Conservation (phyloP, 202 grass and related monocot species). For the Zoysia matrella region DNA sequence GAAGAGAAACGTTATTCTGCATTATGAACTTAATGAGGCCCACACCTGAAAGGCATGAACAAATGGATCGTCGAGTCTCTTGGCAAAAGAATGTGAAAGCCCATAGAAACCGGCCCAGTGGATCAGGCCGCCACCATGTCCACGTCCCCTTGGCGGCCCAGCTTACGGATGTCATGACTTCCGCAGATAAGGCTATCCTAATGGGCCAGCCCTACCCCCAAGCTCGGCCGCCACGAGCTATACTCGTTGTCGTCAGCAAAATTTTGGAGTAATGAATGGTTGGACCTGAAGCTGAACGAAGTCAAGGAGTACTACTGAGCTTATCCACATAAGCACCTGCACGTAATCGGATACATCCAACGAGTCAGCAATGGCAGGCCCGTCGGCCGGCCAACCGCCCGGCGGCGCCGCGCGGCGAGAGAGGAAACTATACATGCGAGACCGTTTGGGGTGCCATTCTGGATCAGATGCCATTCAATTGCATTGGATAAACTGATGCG, state of each 20-base stretch:
- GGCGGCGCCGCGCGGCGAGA: neutral
- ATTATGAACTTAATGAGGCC: too few relatives aligned
- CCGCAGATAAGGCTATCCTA: neutral
- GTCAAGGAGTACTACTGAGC: neutral
- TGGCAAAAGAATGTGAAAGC: too few relatives aligned
- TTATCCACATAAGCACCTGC: constrained; percentile 11
- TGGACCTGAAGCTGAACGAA: neutral
- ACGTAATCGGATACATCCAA: neutral
- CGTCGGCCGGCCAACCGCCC: neutral
- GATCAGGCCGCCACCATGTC: too few relatives aligned
- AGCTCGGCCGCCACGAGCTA: too few relatives aligned
- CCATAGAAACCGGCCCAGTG: too few relatives aligned
- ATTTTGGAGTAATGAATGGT: neutral
- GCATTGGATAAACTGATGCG: neutral
- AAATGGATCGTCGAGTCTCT: too few relatives aligned
- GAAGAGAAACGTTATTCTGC: too few relatives aligned
- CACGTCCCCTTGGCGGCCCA: too few relatives aligned
- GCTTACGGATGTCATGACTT: neutral
- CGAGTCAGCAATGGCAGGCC: constrained; percentile 13
- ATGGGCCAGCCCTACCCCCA: neutral
- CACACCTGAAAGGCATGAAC: too few relatives aligned
- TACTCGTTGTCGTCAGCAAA: neutral
- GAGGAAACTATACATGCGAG: neutral
- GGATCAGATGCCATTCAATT: constrained; percentile 42
- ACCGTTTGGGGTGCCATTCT: neutral